Evolutionary conservation across 2,329 filamentous ascomycete genomes (phyloP).

Genomic region (Aureobasidium sp.): DNA sequence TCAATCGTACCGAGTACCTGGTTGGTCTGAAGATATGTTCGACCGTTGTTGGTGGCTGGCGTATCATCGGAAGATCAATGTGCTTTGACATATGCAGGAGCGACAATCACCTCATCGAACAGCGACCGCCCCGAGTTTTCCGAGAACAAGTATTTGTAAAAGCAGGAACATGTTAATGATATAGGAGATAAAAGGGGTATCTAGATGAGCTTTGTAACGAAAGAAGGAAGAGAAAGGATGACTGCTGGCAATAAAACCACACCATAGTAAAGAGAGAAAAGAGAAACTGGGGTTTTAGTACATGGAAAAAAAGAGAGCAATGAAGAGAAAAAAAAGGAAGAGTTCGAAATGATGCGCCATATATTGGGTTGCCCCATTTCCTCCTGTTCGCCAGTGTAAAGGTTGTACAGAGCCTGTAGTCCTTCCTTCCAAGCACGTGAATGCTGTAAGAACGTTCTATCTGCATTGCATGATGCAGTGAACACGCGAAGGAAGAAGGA

Average conservation of each 20-base stretch:
- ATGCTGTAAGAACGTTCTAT: conserved; percentile 9
- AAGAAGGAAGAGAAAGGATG: background rate
- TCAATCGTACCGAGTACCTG: conserved; percentile 9
- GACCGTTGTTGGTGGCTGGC: conserved; percentile 8
- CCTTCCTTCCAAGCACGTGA: background rate
- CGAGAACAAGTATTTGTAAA: background rate
- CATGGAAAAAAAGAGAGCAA: background rate
- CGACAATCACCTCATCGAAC: background rate
- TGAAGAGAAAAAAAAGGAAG: background rate
- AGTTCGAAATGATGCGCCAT: background rate
- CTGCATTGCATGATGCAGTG: conserved; percentile 5
- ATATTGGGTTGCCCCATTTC: conserved; percentile 6
- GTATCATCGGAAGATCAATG: background rate
- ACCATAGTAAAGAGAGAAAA: background rate
- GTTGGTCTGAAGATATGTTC: background rate
- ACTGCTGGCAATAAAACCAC: background rate
- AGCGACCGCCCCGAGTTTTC: background rate
- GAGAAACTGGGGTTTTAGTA: background rate
- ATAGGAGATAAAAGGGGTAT: conserved; percentile 10
- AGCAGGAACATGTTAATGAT: background rate
- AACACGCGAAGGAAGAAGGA: conserved; percentile 6
- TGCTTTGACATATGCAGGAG: conserved; percentile 9
- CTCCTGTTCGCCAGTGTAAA: conserved; percentile 4
- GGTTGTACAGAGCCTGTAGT: conserved; percentile 1
- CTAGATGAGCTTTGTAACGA: conserved; percentile 11